Evolutionary conservation across 257 asterid genomes (phyloP).

Genomic region (Jasminum sambac): DNA sequence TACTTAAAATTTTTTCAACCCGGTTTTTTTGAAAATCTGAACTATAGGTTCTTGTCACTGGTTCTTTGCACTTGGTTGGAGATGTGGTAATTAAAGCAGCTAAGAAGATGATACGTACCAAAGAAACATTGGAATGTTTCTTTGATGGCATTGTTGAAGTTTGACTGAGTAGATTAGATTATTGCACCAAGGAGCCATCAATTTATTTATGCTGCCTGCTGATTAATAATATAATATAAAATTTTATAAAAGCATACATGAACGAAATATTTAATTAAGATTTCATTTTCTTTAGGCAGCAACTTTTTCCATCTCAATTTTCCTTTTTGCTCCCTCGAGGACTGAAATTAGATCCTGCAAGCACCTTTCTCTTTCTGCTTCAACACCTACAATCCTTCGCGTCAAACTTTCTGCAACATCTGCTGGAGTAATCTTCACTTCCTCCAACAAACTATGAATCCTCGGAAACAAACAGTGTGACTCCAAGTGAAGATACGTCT

Average conservation of each 20-base stretch:
- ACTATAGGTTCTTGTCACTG: constrained; percentile 87
- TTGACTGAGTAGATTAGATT: background rate
- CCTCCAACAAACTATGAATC: constrained; percentile 28
- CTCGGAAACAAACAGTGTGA: constrained; percentile 33
- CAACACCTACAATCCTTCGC: constrained; percentile 25
- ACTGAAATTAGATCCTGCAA: constrained; percentile 30
- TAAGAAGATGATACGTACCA: constrained; percentile 50
- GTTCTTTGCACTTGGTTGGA: constrained; percentile 88
- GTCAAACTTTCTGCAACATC: constrained; percentile 49
- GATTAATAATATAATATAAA: no score
- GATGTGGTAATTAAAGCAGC: constrained; percentile 77
- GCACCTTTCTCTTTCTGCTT: constrained; percentile 29
- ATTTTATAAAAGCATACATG: background rate
- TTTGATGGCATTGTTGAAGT: background rate
- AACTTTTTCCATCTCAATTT: background rate
- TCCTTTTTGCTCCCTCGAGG: constrained; percentile 23
- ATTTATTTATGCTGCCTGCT: background rate
- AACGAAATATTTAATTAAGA: no score
- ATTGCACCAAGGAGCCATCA: no score
- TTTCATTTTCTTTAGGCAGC: no score
- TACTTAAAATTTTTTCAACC: background rate
- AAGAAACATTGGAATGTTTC: background rate
- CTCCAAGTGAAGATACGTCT: constrained; percentile 32
- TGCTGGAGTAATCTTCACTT: constrained; percentile 41
- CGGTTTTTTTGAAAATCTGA: background rate